Percentiles rank a stretch among this genome's conserved stretches.
phyloP scores from a whole-genome alignment of 164 flowering plant species.

The Vitis amurensis region DNA sequence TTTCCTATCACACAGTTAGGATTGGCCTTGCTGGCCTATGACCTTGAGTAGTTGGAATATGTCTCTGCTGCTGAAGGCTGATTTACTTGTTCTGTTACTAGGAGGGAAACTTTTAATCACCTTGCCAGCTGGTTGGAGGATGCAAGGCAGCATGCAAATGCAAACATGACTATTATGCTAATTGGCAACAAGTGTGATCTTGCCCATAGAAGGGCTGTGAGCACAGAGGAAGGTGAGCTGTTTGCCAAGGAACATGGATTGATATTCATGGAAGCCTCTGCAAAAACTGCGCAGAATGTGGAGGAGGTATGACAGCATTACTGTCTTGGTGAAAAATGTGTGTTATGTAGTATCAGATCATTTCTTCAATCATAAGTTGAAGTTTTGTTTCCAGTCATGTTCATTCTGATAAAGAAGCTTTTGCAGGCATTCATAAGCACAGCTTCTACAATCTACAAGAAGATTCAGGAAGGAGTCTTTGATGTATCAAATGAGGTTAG shows the following conservation, averaged over 20 bases:
- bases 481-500: constrained; percentile 85
- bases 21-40: too few relatives aligned
- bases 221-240: constrained; percentile 85
- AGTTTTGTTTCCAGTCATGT: neutral
- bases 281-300: constrained; percentile 86
- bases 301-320: constrained; percentile 60
- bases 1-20: too few relatives aligned
- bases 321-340: neutral
- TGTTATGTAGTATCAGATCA: too few relatives aligned
- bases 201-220: constrained; percentile 81
- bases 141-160: constrained; percentile 89
- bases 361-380: neutral
- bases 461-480: constrained; percentile 83
- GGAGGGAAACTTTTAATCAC: constrained; percentile 89
- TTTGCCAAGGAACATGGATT: constrained; percentile 89
- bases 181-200: constrained; percentile 88
- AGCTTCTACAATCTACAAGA: constrained; percentile 80
- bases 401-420: neutral
- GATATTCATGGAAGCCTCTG: constrained; percentile 91
- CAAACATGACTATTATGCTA: constrained; percentile 88
- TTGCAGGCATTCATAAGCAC: constrained; percentile 77
- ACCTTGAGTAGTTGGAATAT: too few relatives aligned
- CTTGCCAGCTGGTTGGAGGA: constrained; percentile 90
- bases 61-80: too few relatives aligned
- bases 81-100: constrained; percentile 11